Conservation (phyloP, 179 eudicot genomes). For the Beta corolliflora region DNA sequence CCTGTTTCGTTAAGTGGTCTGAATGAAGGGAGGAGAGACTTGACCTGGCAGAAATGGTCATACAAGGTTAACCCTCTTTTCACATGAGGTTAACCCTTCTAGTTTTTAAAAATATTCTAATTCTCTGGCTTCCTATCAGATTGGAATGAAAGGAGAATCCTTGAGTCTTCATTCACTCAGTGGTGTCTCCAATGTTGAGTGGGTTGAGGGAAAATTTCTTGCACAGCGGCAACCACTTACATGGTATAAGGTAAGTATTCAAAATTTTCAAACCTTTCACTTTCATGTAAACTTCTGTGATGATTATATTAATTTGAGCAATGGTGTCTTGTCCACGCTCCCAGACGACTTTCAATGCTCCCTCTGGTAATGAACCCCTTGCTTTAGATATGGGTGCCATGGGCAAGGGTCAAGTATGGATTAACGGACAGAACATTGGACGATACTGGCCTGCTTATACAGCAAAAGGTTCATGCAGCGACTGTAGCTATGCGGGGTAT, state of each 20-base stretch:
- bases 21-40: constrained; percentile 79
- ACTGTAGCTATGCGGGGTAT: constrained; percentile 77
- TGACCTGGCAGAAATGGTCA: constrained; percentile 98
- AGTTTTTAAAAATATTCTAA: constrained; percentile 1
- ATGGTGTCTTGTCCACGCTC: constrained; percentile 8
- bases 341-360: constrained; percentile 83
- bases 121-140: constrained; percentile 39
- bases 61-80: constrained; percentile 65
- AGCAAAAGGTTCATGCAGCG: constrained; percentile 72
- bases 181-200: constrained; percentile 83
- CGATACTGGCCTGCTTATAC: constrained; percentile 89
- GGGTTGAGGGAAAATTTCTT: constrained; percentile 59
- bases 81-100: background rate
- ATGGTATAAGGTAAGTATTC: constrained; percentile 78
- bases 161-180: constrained; percentile 72
- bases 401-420: constrained; percentile 98
- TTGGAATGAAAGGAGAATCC: constrained; percentile 88
- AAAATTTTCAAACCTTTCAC: background rate
- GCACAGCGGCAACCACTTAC: constrained; percentile 75
- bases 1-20: constrained; percentile 81
- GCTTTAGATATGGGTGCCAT: constrained; percentile 89
- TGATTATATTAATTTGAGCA: background rate
- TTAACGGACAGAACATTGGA: constrained; percentile 86
- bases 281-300: background rate
- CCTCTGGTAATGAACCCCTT: constrained; percentile 79